Conservation (phyloP, 202 grass and related monocot genomes). For the Musa balbisiana region DNA sequence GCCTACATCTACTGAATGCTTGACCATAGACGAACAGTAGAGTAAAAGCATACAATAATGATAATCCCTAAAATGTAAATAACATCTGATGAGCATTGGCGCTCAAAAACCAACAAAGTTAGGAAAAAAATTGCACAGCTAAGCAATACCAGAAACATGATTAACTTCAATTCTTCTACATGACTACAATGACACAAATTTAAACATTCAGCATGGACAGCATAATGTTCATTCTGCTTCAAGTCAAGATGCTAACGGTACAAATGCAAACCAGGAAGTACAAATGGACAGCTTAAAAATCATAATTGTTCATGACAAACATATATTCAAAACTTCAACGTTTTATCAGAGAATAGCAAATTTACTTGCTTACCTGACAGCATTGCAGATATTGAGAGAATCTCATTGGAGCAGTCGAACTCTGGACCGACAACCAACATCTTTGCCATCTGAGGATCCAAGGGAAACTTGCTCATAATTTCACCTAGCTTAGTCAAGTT, state of each 20-base stretch:
- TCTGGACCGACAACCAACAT: slow-evolving; percentile 92
- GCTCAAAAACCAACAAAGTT: neutral
- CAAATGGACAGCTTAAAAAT: no score
- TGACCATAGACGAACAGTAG: neutral
- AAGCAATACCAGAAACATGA: no score
- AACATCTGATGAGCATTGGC: neutral
- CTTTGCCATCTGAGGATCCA: slow-evolving; percentile 93
- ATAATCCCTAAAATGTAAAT: no score
- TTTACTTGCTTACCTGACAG: slow-evolving; percentile 54
- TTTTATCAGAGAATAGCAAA: no score
- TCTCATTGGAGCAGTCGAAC: slow-evolving; percentile 98
- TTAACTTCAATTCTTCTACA: no score
- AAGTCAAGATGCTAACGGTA: neutral
- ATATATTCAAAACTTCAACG: no score
- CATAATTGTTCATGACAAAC: no score
- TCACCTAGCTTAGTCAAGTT: slow-evolving; percentile 82
- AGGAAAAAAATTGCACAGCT: neutral
- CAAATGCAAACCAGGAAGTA: neutral
- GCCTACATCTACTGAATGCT: no score
- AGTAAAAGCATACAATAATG: neutral
- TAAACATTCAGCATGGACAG: neutral
- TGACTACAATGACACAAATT: slow-evolving; percentile 1
- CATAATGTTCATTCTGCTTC: neutral
- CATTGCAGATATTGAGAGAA: slow-evolving; percentile 86
- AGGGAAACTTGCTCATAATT: slow-evolving; percentile 88